phyloP scores from a whole-genome alignment of 192 early-diverging fungal species.

The Rhizoclosmatium globosum region DNA sequence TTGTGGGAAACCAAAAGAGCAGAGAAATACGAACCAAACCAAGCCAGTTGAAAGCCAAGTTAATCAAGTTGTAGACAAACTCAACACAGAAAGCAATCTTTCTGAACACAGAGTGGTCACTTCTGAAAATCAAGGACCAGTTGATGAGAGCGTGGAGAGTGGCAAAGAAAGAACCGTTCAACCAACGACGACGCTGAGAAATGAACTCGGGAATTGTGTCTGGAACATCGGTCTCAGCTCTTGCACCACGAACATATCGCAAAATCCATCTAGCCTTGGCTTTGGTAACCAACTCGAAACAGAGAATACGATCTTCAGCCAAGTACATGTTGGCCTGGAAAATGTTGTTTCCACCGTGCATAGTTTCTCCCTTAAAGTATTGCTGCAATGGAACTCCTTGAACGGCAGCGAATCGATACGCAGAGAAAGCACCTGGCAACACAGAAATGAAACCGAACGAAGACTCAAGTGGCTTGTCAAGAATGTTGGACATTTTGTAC shows the following conservation, averaged over 20 bases:
- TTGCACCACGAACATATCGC: conserved; percentile 74
- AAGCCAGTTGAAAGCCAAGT: conserved; percentile 67
- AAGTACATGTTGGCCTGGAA: conserved; percentile 86
- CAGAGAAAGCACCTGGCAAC: conserved; percentile 92
- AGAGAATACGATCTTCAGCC: conserved; percentile 85
- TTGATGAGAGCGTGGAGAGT: conserved; percentile 72
- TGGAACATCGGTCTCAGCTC: conserved; percentile 89
- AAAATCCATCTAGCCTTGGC: conserved; percentile 71
- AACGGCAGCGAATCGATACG: conserved; percentile 81
- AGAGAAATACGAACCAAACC: conserved; percentile 23
- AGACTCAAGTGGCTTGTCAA: conserved; percentile 73
- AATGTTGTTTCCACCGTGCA: conserved; percentile 64
- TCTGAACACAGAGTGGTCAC: conserved; percentile 68
- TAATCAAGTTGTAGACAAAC: conserved; percentile 64
- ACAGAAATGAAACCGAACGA: conserved; percentile 95
- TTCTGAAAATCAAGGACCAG: conserved; percentile 69
- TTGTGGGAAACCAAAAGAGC: conserved; percentile 26
- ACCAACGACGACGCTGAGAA: conserved; percentile 64
- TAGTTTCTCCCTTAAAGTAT: conserved; percentile 69
- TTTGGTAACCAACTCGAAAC: conserved; percentile 87
- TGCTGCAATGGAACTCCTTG: conserved; percentile 73
- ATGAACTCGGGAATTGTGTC: conserved; percentile 64
- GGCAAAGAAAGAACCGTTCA: conserved; percentile 68
- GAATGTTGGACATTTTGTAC: conserved; percentile 68
- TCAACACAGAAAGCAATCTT: conserved; percentile 75